Base-by-base conservation (phyloP, 2,329 filamentous ascomycete species). In the Pezicula neosporulosa region DNA sequence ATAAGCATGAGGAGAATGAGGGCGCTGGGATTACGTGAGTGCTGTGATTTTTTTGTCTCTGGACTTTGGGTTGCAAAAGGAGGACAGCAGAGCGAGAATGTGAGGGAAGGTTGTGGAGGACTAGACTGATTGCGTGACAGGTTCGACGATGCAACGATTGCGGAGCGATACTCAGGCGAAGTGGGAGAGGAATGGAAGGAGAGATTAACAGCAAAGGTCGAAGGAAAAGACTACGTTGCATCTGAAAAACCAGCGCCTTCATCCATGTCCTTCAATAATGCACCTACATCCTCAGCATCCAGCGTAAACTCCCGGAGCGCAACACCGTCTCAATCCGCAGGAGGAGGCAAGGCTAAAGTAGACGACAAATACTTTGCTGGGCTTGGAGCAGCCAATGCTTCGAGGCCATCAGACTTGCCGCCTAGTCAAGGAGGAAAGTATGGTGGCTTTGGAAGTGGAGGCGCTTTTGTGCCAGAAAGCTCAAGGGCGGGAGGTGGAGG, bases 111-210 rank as follows among this genome's bases (percentile, higher is more conserved):
- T 10, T 24, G 8, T 42, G 10, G 39, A 15, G 16, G 28, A 8
- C 15, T 24, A 28, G 28, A 39, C 53, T 60, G 33, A 60, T 30
- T 24, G 33, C 24, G 30, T 37, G 6, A 51, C 33, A 66, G 60
- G 39, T 66, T 93, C 79, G 91, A 96, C 61, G 88, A 91, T 61
- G 89, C 87, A 13, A 94, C 90, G 6, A 95, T 97, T 59, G 86
- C 90, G 54, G 91, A 97, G 70, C 78, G 93, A 50, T 97, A 97
- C 68, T 86, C 91, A 55, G 89, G 89, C 50, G 90, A 94, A 58
- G 89, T 87, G 0, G 93, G 92, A 50, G 93, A 97, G 70, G 93
- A 97, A 73, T 97, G 87, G 84, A 97, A 97, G 71, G 92, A 96
- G 69, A 81, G 91, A 55, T 71, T 97, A 58, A 85, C 84, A 33